Evolutionary conservation across 768 basidiomycete species (phyloP).

Genomic region (Mycena galopus): DNA sequence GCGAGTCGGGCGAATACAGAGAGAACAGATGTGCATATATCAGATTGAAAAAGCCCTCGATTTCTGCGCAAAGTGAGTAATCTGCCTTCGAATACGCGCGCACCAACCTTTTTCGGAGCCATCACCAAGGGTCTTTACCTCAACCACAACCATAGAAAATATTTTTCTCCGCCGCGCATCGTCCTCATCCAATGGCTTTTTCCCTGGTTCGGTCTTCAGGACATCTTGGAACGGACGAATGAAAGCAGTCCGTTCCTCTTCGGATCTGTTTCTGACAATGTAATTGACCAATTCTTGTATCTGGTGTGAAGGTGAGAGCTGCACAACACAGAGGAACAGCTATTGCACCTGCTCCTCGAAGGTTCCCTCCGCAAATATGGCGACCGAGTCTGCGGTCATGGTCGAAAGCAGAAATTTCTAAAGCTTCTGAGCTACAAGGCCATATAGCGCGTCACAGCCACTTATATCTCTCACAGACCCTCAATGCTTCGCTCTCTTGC

Average conservation of each 20-base stretch:
- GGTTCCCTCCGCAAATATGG: constrained; percentile 90
- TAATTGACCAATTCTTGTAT: constrained; percentile 85
- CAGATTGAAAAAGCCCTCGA: constrained; percentile 91
- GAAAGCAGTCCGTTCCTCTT: constrained; percentile 74
- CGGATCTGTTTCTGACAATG: constrained; percentile 72
- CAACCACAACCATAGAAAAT: constrained; percentile 69
- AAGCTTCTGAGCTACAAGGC: constrained; percentile 52
- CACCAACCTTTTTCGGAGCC: constrained; percentile 81
- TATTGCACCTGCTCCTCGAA: constrained; percentile 85
- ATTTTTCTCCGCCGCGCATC: constrained; percentile 64
- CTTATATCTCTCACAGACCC: too few relatives aligned
- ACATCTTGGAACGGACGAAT: constrained; percentile 77
- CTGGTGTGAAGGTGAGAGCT: constrained; percentile 51
- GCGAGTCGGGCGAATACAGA: constrained; percentile 66
- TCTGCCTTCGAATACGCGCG: not conserved
- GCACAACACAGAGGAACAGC: not conserved
- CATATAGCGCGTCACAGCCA: constrained; percentile 44
- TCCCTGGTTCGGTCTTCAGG: constrained; percentile 63
- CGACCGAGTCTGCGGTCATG: constrained; percentile 84
- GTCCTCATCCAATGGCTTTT: constrained; percentile 68
- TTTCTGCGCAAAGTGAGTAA: constrained; percentile 60
- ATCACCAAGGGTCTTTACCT: constrained; percentile 79
- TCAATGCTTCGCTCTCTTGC: constrained; percentile 36
- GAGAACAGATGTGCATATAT: constrained; percentile 79
- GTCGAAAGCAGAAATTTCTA: constrained; percentile 27